Evolutionary conservation across 805 yeast species (phyloP).

Genomic region (Sungouiozyma ichnusensis): DNA sequence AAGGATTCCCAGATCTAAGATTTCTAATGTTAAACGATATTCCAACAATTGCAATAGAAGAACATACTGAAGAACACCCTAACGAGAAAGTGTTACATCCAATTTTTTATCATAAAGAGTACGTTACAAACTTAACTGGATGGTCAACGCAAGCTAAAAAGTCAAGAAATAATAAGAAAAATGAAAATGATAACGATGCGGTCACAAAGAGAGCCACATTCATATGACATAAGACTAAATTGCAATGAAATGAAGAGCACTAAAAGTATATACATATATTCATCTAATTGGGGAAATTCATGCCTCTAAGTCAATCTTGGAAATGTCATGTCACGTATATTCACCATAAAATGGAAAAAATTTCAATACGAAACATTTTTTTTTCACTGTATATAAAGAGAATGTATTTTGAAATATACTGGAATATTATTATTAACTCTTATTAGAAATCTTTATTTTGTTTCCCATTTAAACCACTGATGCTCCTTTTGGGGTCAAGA

Average conservation of each 20-base stretch:
- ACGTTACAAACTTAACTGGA: conserved; percentile 24
- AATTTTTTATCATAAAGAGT: conserved; percentile 28
- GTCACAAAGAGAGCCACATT: conserved; percentile 16
- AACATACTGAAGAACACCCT: conserved; percentile 5
- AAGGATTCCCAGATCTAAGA: conserved; percentile 26
- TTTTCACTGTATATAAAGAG: neutral
- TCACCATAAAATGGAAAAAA: too few species aligned
- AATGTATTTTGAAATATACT: neutral
- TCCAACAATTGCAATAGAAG: conserved; percentile 26
- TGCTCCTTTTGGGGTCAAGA: neutral
- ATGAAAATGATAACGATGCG: conserved; percentile 8
- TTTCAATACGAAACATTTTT: neutral
- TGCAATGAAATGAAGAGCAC: too few species aligned
- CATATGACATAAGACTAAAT: too few species aligned
- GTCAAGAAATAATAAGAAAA: conserved; percentile 7
- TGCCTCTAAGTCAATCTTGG: too few species aligned
- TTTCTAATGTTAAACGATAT: conserved; percentile 33
- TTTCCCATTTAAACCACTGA: neutral
- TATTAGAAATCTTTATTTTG: too few species aligned
- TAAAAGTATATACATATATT: too few species aligned
- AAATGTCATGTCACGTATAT: too few species aligned
- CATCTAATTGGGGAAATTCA: too few species aligned
- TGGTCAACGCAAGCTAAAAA: conserved; percentile 16
- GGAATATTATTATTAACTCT: neutral
- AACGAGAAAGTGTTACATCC: conserved; percentile 28